Conservation (phyloP, 495 filamentous ascomycete genomes). For the Penicillium bialowiezense region DNA sequence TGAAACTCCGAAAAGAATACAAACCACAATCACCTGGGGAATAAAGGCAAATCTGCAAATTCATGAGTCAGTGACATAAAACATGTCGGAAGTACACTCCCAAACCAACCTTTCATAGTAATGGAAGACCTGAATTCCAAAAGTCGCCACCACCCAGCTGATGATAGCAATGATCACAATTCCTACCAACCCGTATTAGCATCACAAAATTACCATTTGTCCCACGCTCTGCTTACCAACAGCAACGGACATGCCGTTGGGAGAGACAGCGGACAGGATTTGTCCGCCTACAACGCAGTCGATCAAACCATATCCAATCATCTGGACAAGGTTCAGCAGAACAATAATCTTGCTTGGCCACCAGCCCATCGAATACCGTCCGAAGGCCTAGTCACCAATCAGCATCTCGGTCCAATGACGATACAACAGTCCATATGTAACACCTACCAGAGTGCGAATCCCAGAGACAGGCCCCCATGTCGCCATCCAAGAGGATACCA, state of each 20-base stretch:
- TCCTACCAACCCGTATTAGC: conserved; percentile 32
- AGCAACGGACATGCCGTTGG: conserved; percentile 58
- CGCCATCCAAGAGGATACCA: conserved; percentile 65
- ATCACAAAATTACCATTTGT: not conserved
- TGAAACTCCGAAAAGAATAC: conserved; percentile 66
- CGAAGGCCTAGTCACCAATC: conserved; percentile 50
- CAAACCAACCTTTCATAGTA: conserved; percentile 61
- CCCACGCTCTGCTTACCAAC: conserved; percentile 45
- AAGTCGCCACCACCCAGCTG: conserved; percentile 64
- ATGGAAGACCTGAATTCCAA: conserved; percentile 71
- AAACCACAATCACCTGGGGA: conserved; percentile 62
- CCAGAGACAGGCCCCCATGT: conserved; percentile 70
- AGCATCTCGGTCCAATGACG: conserved; percentile 3
- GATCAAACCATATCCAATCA: conserved; percentile 70
- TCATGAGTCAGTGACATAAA: not conserved
- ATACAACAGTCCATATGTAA: not conserved
- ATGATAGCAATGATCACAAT: conserved; percentile 69
- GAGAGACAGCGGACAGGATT: conserved; percentile 69
- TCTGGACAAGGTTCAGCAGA: conserved; percentile 66
- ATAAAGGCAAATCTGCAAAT: conserved; percentile 61
- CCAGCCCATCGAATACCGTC: conserved; percentile 75
- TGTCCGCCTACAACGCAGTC: conserved; percentile 71
- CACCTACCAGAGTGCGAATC: conserved; percentile 62
- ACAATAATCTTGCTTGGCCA: conserved; percentile 75
- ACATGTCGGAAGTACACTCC: not conserved